Evolutionary conservation across 2,329 filamentous ascomycete genomes (phyloP).

Genomic region (Hymenoscyphus albidus): DNA sequence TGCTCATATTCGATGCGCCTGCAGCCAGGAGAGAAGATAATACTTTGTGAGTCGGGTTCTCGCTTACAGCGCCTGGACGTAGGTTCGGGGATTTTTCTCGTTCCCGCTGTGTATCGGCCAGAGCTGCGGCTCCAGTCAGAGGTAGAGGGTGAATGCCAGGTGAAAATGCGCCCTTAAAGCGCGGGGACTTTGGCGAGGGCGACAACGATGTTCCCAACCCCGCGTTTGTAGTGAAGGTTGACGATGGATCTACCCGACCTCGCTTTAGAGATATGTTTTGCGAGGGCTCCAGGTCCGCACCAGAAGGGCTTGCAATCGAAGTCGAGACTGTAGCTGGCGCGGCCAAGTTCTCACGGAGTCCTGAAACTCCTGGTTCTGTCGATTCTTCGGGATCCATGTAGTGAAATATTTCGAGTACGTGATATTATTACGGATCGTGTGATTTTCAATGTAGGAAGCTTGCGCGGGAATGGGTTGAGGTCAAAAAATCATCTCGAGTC

Average conservation of each 20-base stretch:
- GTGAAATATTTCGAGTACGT: slow-evolving; percentile 7
- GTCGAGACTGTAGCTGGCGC: slow-evolving; percentile 21
- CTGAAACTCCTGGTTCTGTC: slow-evolving; percentile 24
- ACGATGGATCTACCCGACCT: slow-evolving; percentile 28
- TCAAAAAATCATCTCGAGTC: slow-evolving; percentile 29
- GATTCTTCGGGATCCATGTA: slow-evolving; percentile 34
- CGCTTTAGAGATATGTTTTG: slow-evolving; percentile 33
- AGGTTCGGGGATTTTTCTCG: slow-evolving; percentile 41
- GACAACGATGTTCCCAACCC: slow-evolving; percentile 24
- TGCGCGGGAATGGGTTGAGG: slow-evolving; percentile 2
- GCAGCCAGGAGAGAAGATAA: slow-evolving; percentile 53
- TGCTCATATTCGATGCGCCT: slow-evolving; percentile 52
- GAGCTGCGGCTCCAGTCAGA: slow-evolving; percentile 50
- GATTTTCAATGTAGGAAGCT: neutral
- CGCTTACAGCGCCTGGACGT: slow-evolving; percentile 42
- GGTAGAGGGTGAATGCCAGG: slow-evolving; percentile 37
- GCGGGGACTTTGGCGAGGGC: slow-evolving; percentile 34
- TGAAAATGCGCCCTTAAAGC: slow-evolving; percentile 34
- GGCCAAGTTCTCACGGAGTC: slow-evolving; percentile 25
- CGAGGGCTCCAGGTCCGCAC: slow-evolving; percentile 23
- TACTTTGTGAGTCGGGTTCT: slow-evolving; percentile 52
- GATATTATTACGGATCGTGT: neutral
- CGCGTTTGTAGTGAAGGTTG: slow-evolving; percentile 28
- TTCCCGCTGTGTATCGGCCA: slow-evolving; percentile 50
- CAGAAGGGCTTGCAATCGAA: slow-evolving; percentile 11